Base-by-base conservation (phyloP, 176 grass and related monocot genomes). In the Bromus sterilis region DNA sequence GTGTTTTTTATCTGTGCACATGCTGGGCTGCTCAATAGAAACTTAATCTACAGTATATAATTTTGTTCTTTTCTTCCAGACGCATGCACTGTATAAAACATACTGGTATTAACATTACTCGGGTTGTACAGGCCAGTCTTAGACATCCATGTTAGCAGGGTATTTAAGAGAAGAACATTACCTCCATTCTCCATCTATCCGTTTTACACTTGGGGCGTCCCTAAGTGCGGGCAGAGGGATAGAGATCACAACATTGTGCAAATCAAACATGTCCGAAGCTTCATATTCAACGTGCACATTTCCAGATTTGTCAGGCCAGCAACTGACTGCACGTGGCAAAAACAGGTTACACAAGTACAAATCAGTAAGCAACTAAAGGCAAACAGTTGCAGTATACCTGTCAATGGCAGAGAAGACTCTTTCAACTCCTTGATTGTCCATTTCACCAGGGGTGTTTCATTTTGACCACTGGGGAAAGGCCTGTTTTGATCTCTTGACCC, bases 111-210 rank as follows among this genome's bases (percentile, higher is more conserved):
- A 46, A 34, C 48, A 75, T 74, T 66, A 65, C 42, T 66, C 24
- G 4, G 14, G n/a, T 7, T 78, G 15, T 26, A 71, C 53, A 78
- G 39, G 29, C 4, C 41, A 60, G 8, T 78, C 3, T 62, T 71
- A 31, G 29, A 48, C 29, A 31, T 25, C 18, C 18, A 71, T 24
- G 36, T 20, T 41, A 73, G 33, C 18, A 8, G 41, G 68, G 62
- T 34, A 85, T 74, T 74, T 71, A 85, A 80, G 49, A 81, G 28
- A 93, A 66, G 67, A 91, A 55, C 71, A 68, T 86, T 91, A 94
- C 94, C 83, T 94, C 91, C 91, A 97, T 78, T 97, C 94, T 76
- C 94, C 94, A 78, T 97, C 94, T 83, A 97, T 88, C 71, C 94
- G 89, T 34, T 71, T 91, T 66, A 97, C 81, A 86, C 72, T 88